These are phyloP conservation scores for Symbiodinium natans DNA, from an alignment of 73 alveolate species.

Conservation along the genomic window DNA sequence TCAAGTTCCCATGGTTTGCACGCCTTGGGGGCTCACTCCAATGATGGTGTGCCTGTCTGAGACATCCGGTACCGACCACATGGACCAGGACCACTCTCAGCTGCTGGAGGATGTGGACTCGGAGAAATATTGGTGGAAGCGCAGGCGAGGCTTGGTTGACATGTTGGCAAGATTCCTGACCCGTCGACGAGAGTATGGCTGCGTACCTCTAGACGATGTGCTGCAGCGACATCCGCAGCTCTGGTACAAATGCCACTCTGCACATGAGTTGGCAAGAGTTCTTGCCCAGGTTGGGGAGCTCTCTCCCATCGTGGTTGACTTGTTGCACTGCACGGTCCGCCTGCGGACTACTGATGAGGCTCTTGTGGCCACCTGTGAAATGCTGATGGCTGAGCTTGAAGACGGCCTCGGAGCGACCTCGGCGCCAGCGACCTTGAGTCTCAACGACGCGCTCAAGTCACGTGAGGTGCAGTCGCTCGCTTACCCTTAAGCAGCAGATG, in stretches of 20 bases:
- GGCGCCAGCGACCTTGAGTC: background rate
- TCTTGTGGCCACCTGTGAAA: slow-evolving; percentile 30
- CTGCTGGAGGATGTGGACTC: background rate
- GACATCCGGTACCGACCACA: background rate
- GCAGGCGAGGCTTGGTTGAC: background rate
- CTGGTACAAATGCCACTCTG: background rate
- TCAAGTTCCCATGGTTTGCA: background rate
- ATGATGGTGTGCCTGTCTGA: background rate
- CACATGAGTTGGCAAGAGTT: background rate
- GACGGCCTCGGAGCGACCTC: background rate
- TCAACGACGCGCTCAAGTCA: background rate
- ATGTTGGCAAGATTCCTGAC: background rate
- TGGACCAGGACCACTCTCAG: background rate
- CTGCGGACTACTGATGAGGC: slow-evolving; percentile 7
- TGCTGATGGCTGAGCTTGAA: background rate
- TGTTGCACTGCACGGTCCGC: background rate
- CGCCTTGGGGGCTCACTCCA: background rate
- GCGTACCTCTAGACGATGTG: background rate
- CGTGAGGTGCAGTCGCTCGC: background rate
- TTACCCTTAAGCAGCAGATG: background rate
- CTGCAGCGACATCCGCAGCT: background rate
- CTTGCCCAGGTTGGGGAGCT: background rate
- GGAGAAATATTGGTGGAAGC: background rate
- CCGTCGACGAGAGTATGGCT: background rate
- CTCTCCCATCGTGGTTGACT: background rate